Evolutionary conservation across 805 yeast genomes (phyloP), one percentile per base, ranked within the genome.

Genomic region (Starmerella sp.): DNA sequence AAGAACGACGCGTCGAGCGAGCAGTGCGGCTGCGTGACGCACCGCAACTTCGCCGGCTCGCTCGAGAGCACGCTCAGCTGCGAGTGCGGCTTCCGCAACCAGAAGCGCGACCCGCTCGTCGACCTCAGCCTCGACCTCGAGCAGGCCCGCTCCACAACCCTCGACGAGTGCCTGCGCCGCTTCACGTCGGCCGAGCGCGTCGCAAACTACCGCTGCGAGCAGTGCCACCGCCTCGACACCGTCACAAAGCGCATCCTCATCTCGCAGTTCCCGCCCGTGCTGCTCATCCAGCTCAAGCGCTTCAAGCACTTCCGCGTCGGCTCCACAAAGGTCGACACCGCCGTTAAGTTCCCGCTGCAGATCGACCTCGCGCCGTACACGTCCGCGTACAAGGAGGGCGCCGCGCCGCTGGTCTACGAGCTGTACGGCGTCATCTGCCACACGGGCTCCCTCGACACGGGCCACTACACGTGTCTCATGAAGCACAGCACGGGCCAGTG

Each of bases 361-460:
- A 69, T 93, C 51, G 82, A 91, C 65, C 74, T 93, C 78, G 69
- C 80, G 7, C 77, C 80, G 35, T 91, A 85, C 65, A 66, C 66
- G 8, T 60, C 53, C 38, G 49, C 17, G 30, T 44, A 35, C 45
- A 15, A 29, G 10, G 15, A 35, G n/a, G 54, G 35, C 10, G 47
- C 37, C 14, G 41, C 48, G 10, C 30, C 52, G 28, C 65, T 78
- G n/a, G 69, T 80, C 1, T 91, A 85, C 69, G 96, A 91, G 69
- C 75, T 93, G 43, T 88, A 82, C 69, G 96, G 91, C 1, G 79
- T 90, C 35, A 84, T 93, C 9, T 81, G 88, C 63, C 98, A 93
- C 68, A 82, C 81, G 36, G 99, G 99, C 1, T 82, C 91, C 17
- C 93, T 91, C 6, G 88, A 88, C 66, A 93, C 97, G 1, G 99